A percentile compares a stretch with the other conserved stretches of the same genome.
These are phyloP conservation scores for Aspergillus flavus DNA, from an alignment of 2,329 filamentous ascomycete species.

Conservation along the genomic window DNA sequence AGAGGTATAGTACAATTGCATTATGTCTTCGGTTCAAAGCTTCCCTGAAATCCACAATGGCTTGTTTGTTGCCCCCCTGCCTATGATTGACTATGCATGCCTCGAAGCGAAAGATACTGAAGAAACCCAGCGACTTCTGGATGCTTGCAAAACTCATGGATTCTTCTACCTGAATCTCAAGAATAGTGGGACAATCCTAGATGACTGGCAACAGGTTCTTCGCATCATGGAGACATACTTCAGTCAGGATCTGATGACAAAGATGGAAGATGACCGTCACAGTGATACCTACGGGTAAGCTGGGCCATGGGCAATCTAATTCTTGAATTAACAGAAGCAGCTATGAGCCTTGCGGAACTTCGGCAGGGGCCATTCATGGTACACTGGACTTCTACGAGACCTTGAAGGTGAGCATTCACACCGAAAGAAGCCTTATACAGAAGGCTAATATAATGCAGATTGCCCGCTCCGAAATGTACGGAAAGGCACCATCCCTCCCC, in stretches of 20 bases:
- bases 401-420: neutral
- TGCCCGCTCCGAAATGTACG: neutral
- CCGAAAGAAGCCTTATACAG: neutral
- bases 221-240: neutral
- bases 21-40: neutral
- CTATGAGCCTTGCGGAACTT: neutral
- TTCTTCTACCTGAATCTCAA: neutral
- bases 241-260: neutral
- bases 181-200: neutral
- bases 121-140: neutral
- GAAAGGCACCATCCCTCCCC: neutral
- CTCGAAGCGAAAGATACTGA: neutral
- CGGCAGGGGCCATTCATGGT: neutral
- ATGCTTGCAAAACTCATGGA: neutral
- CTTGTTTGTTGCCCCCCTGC: neutral
- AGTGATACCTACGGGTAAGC: neutral
- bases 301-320: neutral
- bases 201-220: neutral
- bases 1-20: neutral
- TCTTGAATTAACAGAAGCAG: neutral
- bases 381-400: neutral
- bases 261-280: neutral
- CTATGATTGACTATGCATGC: neutral
- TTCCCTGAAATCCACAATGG: neutral
- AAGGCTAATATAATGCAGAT: neutral